Evolutionary conservation across 1,284 basidiomycete genomes (phyloP).

Genomic region (Malassezia restricta): DNA sequence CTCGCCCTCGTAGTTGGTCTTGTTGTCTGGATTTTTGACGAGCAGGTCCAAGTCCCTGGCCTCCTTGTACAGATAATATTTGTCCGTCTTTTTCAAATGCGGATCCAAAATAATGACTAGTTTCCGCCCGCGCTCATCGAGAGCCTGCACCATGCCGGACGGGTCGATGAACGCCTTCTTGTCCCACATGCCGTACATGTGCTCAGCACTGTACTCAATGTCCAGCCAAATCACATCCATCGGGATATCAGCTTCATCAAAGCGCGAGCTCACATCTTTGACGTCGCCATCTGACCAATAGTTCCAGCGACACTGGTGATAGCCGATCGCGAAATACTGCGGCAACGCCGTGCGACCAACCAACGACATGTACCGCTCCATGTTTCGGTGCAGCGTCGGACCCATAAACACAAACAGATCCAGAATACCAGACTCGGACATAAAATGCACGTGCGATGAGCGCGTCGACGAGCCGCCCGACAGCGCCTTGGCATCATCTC

Average conservation of each 20-base stretch:
- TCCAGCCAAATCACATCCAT: slow-evolving; percentile 97
- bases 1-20: slow-evolving; percentile 84
- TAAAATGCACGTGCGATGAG: slow-evolving; percentile 63
- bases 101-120: slow-evolving; percentile 97
- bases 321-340: slow-evolving; percentile 77
- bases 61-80: slow-evolving; percentile 75
- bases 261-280: slow-evolving; percentile 68
- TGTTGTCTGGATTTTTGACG: slow-evolving; percentile 65
- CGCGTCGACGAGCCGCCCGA: slow-evolving; percentile 8
- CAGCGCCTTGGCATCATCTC: not conserved
- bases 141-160: slow-evolving; percentile 77
- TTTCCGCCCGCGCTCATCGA: slow-evolving; percentile 76
- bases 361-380: slow-evolving; percentile 69
- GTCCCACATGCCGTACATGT: slow-evolving; percentile 98
- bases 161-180: slow-evolving; percentile 83
- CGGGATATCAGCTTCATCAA: slow-evolving; percentile 76
- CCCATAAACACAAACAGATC: slow-evolving; percentile 89
- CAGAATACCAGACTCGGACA: slow-evolving; percentile 88
- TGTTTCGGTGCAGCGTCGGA: slow-evolving; percentile 65
- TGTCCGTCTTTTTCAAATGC: slow-evolving; percentile 70
- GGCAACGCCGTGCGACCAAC: slow-evolving; percentile 79
- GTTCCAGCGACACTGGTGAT: slow-evolving; percentile 98
- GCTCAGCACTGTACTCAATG: slow-evolving; percentile 76
- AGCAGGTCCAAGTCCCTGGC: slow-evolving; percentile 69
- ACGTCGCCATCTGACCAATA: slow-evolving; percentile 85